Percentiles rank a stretch among this genome's conserved stretches.
Conservation (phyloP, 2,329 filamentous ascomycete genomes). For the Geoglossum cookeanum region DNA sequence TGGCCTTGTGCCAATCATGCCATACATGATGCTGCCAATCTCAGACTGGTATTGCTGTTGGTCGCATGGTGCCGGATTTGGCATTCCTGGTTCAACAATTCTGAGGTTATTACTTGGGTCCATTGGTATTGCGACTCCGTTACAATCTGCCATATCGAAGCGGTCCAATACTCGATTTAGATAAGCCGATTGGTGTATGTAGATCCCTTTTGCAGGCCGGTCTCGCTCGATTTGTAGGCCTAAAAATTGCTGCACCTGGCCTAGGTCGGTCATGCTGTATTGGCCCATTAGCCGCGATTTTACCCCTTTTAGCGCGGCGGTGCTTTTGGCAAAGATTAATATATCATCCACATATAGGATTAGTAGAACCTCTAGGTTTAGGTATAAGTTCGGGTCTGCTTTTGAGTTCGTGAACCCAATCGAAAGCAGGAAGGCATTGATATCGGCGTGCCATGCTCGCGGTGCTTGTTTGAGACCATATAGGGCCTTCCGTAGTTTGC, state of each 20-base stretch:
- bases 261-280: neutral
- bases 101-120: no score
- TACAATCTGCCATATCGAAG: neutral
- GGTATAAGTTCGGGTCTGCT: neutral
- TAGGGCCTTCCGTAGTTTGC: neutral
- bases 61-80: no score
- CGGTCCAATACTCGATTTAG: neutral
- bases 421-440: neutral
- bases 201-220: neutral
- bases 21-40: neutral
- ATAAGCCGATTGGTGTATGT: neutral
- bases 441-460: neutral
- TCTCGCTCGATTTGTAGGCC: neutral
- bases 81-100: no score
- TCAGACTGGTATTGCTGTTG: neutral
- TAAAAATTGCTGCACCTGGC: neutral
- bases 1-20: neutral
- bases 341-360: neutral
- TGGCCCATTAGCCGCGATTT: neutral
- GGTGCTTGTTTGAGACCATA: neutral
- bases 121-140: neutral
- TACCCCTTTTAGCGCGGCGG: neutral
- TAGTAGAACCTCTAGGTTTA: neutral
- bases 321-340: neutral
- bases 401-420: neutral